These are phyloP conservation scores for Lepidium didymum DNA, from an alignment of 345 rosid species.

Conservation along the genomic window DNA sequence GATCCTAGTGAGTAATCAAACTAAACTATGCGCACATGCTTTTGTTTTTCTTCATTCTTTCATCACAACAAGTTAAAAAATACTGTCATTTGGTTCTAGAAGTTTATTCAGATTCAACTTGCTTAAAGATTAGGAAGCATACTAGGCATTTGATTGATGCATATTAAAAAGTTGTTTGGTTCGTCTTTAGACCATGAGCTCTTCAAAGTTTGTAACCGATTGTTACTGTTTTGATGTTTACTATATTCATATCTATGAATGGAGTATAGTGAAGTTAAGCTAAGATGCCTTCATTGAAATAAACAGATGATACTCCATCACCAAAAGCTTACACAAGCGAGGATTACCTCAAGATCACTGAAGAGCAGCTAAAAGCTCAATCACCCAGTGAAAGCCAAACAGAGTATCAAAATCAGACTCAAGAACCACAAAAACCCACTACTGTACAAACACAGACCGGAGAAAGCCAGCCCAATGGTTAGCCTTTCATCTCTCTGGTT, in stretches of 20 bases:
- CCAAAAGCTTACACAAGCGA: slow-evolving; percentile 61
- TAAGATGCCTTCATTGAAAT: neutral
- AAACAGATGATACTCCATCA: slow-evolving; percentile 52
- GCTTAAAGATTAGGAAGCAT: neutral
- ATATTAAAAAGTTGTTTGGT: neutral
- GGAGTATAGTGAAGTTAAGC: neutral
- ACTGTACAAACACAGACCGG: slow-evolving; percentile 26
- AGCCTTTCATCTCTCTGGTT: neutral
- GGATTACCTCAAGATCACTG: slow-evolving; percentile 70
- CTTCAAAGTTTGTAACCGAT: neutral
- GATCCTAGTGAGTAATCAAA: slow-evolving; percentile 51
- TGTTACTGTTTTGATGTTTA: neutral
- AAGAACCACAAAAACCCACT: slow-evolving; percentile 26
- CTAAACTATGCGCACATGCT: neutral
- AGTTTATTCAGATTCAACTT: neutral
- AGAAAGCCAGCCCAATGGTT: slow-evolving; percentile 42
- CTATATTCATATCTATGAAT: neutral
- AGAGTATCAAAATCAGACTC: slow-evolving; percentile 35
- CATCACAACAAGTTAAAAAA: neutral
- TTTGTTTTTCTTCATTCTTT: neutral
- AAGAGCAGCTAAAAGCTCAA: slow-evolving; percentile 72
- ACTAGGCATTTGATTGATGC: neutral
- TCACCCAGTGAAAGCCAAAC: slow-evolving; percentile 27
- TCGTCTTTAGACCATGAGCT: neutral
- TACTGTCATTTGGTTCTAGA: neutral